Evolutionary conservation across 2,329 filamentous ascomycete species (phyloP).

Genomic region (Diaporthe citriasiana): DNA sequence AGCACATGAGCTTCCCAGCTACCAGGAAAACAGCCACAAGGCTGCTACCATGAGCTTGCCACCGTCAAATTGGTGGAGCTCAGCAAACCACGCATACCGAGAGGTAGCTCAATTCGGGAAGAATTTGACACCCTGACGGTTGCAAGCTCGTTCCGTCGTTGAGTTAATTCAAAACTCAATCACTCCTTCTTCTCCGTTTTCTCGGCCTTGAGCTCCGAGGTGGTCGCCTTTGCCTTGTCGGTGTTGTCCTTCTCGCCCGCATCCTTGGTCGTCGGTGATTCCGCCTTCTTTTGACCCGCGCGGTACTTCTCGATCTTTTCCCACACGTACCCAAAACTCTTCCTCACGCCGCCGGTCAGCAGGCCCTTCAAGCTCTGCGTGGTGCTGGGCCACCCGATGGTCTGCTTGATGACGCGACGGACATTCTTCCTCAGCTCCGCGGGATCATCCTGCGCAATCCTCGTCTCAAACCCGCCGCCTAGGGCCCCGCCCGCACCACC

Average conservation of each 20-base stretch:
- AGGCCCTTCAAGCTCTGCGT: slow-evolving; percentile 88
- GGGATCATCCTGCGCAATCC: slow-evolving; percentile 80
- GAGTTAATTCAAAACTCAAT: not conserved
- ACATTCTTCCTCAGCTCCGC: slow-evolving; percentile 79
- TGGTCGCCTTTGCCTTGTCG: slow-evolving; percentile 2
- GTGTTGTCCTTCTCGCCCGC: slow-evolving; percentile 1
- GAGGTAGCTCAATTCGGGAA: not conserved
- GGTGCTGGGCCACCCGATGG: slow-evolving; percentile 92
- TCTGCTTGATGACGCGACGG: slow-evolving; percentile 83
- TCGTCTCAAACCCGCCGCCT: slow-evolving; percentile 87
- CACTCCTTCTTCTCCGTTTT: slow-evolving; percentile 37
- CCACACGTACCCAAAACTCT: slow-evolving; percentile 80
- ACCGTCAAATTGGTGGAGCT: not conserved
- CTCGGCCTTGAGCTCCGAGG: slow-evolving; percentile 15
- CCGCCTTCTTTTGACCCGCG: slow-evolving; percentile 54
- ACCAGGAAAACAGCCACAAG: not conserved
- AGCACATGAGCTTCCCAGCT: not conserved
- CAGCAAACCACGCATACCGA: not conserved
- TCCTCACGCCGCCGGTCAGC: slow-evolving; percentile 80
- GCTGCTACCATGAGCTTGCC: not conserved
- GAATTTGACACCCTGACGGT: not conserved
- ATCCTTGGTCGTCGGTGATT: slow-evolving; percentile 21
- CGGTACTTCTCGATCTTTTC: slow-evolving; percentile 84
- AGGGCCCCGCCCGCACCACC: not conserved
- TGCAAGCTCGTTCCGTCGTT: not conserved